Base-by-base conservation (phyloP, 768 basidiomycete species). In the Pleurotus tuber-regium region DNA sequence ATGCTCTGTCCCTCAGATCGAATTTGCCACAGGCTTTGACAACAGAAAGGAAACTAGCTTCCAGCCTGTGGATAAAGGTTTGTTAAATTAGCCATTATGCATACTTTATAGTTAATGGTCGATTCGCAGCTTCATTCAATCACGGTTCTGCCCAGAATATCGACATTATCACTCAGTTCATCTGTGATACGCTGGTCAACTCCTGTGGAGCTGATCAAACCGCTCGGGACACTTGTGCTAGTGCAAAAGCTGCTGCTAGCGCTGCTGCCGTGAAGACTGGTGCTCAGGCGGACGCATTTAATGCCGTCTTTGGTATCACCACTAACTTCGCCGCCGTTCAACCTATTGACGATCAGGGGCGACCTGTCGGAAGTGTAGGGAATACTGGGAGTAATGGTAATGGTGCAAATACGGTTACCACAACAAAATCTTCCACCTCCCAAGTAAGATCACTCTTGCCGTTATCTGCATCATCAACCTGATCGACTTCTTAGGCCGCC, bases 71-170 rank as follows among this genome's bases (percentile, higher is more conserved):
- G 73, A 83, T 58, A 59, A 69, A 63, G 62, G 75, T 77, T 12
- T 4, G 10, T 47, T 14, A 9, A 33, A 30, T 30, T 21, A 40
- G 25, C 16, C 26, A 6, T 4, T 16, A 8, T 24, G 28, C 24
- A 33, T 23, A 2, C n/a, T 18, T 24, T n/a, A 50, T 24, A 35
- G 19, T 39, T 40, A 6, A 16, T 23, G 24, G 31, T 44, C 12
- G 47, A n/a, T 10, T 50, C 16, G 12, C 46, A 76, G 75, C 62
- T 4, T 76, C 76, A 0, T 82, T 67, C 70, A 72, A 70, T 66
- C 81, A 83, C 57, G 79, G 79, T 35, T 83, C 82, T 12, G 82
- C 82, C n/a, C 74, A 82, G 57, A 75, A 75, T 61, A 78, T 81
- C 57, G 70, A 67, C 56, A 81, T 83, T 61, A 83, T 84, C 67